phyloP scores from a whole-genome alignment of 2,329 filamentous ascomycete genomes.

The Hymenoscyphus fructigenus region DNA sequence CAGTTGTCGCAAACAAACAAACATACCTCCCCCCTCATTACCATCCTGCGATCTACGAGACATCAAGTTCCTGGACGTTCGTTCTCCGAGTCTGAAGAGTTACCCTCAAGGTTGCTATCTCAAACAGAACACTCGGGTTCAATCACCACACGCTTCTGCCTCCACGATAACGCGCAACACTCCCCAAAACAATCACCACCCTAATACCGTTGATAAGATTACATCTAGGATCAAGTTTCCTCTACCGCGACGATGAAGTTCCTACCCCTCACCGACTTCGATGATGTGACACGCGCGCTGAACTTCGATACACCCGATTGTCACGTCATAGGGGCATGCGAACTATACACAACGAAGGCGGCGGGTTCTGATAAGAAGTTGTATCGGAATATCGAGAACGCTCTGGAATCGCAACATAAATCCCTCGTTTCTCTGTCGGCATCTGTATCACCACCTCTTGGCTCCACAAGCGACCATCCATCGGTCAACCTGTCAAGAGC shows the following conservation, averaged over 20 bases:
- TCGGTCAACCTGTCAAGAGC: slow-evolving; percentile 76
- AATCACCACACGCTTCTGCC: slow-evolving; percentile 35
- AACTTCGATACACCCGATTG: slow-evolving; percentile 95
- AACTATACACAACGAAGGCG: slow-evolving; percentile 96
- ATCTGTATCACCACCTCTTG: slow-evolving; percentile 81
- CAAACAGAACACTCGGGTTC: slow-evolving; percentile 34
- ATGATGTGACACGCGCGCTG: slow-evolving; percentile 85
- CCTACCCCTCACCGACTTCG: slow-evolving; percentile 85
- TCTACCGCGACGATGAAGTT: slow-evolving; percentile 59
- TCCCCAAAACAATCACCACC: slow-evolving; percentile 17
- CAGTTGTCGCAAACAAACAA: slow-evolving; percentile 11
- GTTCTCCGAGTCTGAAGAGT: slow-evolving; percentile 38
- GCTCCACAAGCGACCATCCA: slow-evolving; percentile 61
- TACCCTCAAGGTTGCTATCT: slow-evolving; percentile 32
- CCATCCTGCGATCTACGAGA: slow-evolving; percentile 24
- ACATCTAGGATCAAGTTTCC: slow-evolving; percentile 29
- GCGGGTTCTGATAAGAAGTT: slow-evolving; percentile 95
- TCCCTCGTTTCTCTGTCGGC: slow-evolving; percentile 83
- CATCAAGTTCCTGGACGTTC: slow-evolving; percentile 36
- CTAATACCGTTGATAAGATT: slow-evolving; percentile 28
- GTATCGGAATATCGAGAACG: slow-evolving; percentile 92
- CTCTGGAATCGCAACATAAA: slow-evolving; percentile 87
- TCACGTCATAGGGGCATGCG: slow-evolving; percentile 88
- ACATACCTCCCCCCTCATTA: background rate
- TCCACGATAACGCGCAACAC: slow-evolving; percentile 28